phyloP scores from a whole-genome alignment of 108 stramenopile species.

The Schizochytrium sp. region DNA sequence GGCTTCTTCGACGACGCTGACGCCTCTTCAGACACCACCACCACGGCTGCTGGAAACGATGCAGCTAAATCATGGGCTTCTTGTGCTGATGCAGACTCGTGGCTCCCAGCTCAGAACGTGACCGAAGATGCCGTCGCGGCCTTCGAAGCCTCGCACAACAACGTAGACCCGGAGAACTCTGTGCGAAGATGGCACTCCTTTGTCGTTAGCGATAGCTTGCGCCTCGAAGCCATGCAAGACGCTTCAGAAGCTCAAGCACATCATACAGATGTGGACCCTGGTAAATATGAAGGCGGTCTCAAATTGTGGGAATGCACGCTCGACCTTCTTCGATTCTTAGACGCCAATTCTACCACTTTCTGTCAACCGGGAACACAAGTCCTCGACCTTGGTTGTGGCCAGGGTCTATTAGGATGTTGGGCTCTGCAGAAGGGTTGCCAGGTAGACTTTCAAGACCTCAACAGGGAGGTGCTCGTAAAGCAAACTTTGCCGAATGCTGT shows the following conservation, averaged over 20 bases:
- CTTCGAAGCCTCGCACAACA: not conserved
- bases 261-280: conserved; percentile 23
- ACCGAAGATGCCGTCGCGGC: not conserved
- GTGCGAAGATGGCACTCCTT: not conserved
- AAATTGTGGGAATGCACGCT: conserved; percentile 56
- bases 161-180: not conserved
- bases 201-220: not conserved
- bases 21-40: not conserved
- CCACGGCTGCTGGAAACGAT: not conserved
- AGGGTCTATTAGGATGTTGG: conserved; percentile 15
- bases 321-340: conserved; percentile 8
- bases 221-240: conserved; percentile 2
- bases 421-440: not conserved
- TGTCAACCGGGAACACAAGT: not conserved
- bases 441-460: conserved; percentile 54
- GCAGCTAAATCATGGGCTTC: no score
- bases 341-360: not conserved
- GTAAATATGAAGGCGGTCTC: conserved; percentile 36
- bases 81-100: not conserved
- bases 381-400: conserved; percentile 53
- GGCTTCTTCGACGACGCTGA: conserved; percentile 35
- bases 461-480: conserved; percentile 3
- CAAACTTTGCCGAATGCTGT: conserved; percentile 23
- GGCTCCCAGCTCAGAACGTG: conserved; percentile 23
- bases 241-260: not conserved